Evolutionary conservation across 2,329 filamentous ascomycete species (phyloP), one percentile per base, ranked within the genome.

Genomic region (Calonectria multiphialidica): DNA sequence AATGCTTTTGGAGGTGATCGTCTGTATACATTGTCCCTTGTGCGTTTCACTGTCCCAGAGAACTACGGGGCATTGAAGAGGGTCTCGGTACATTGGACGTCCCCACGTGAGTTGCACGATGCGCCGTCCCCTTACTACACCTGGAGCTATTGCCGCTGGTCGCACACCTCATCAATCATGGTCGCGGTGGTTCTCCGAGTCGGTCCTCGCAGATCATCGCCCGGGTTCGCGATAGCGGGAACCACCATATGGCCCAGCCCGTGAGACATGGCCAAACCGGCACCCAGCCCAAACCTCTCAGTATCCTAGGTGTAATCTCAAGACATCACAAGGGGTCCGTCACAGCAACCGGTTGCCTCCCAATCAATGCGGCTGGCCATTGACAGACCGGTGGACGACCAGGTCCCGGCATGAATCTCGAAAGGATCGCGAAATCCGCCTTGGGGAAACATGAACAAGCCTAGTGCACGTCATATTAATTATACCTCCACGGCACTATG

Each of bases 391-490:
- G 50, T 47, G 37, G 50, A 44, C 18, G 33, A 49, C 50, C 53
- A 33, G 28, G 45, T 35, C 9, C 21, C 65, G 37, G 44, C 47
- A 67, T 64, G 69, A 64, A 64, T 23, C 10, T 64, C 25, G 23
- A 71, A 57, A 63, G 28, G 21, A 28, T 35, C 33, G 33, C 37
- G 55, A 71, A 71, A 64, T 33, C 35, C 47, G 64, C 69, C 69
- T 40, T 23, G 57, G 68, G 49, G 21, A 49, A 23, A 57, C 37
- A 40, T 23, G 50, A 62, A 45, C 42, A 57, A 47, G 69, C 69
- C 69, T 71, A 71, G 69, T 67, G 64, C 57, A 61, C 69, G 59
- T 71, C 69, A 71, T 63, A n/a, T 71, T 67, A 16, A 71, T 71
- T 71, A 40, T 55, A 2, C 37, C 66, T 64, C 63, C 64, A 64